These are phyloP conservation scores for Pulicaria dysenterica DNA, from an alignment of 129 eudicot genomes.

Conservation along the genomic window DNA sequence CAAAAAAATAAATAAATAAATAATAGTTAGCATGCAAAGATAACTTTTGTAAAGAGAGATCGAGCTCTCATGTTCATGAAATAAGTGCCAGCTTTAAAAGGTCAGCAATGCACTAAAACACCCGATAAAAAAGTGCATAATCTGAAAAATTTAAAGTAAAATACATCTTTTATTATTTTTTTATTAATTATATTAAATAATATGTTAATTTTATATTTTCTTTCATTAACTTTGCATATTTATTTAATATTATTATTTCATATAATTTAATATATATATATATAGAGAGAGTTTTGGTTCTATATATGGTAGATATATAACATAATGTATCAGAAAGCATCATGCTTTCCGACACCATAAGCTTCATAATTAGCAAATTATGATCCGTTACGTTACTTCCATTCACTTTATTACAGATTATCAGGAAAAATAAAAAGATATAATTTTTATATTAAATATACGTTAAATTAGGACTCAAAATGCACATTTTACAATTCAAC, in stretches of 20 bases:
- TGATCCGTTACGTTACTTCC: conserved; percentile 21
- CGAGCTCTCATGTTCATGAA: conserved; percentile 14
- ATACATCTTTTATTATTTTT: background rate
- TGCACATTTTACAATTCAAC: too few relatives aligned
- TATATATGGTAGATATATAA: background rate
- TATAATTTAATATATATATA: too few relatives aligned
- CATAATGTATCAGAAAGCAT: background rate
- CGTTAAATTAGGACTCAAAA: too few relatives aligned
- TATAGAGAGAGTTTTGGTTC: too few relatives aligned
- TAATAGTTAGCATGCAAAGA: conserved; percentile 1
- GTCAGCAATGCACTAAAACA: background rate
- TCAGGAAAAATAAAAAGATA: background rate
- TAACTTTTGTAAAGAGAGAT: conserved; percentile 11
- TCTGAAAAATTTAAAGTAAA: background rate
- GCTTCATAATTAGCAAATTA: conserved; percentile 14
- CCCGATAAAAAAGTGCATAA: background rate
- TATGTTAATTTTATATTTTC: too few relatives aligned
- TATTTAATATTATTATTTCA: too few relatives aligned
- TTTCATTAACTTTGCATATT: too few relatives aligned
- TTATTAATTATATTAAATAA: background rate
- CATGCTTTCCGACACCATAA: conserved; percentile 5
- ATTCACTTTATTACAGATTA: conserved; percentile 20
- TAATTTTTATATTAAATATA: too few relatives aligned
- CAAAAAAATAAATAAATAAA: background rate
- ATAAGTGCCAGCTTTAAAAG: background rate